phyloP scores from a whole-genome alignment of 2,329 filamentous ascomycete species.

The Penicillium sp. region DNA sequence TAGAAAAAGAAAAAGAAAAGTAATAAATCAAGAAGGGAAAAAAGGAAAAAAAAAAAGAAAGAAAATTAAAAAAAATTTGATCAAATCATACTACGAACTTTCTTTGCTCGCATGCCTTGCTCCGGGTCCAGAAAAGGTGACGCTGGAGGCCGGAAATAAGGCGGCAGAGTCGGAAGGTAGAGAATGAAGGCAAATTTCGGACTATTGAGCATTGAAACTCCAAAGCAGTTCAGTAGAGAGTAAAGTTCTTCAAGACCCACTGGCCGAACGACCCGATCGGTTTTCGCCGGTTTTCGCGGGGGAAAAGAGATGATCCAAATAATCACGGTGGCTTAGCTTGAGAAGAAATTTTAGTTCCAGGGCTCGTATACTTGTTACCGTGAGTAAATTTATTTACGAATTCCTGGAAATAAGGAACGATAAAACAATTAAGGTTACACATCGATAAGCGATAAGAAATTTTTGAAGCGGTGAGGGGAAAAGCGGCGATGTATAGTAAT shows the following conservation, averaged over 20 bases:
- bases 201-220: neutral
- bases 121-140: neutral
- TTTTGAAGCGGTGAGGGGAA: neutral
- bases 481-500: no score
- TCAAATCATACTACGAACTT: neutral
- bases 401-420: no score
- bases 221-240: neutral
- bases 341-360: neutral
- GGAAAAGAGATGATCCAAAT: conserved; percentile 21
- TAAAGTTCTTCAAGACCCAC: conserved; percentile 2
- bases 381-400: no score
- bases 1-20: neutral
- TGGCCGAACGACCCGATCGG: conserved; percentile 2
- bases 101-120: neutral
- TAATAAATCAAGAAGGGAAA: no score
- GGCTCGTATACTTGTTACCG: no score
- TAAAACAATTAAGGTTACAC: no score
- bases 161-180: no score
- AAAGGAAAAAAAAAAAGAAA: neutral
- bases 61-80: no score
- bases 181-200: no score
- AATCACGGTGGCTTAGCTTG: neutral
- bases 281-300: conserved; percentile 25
- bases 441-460: neutral
- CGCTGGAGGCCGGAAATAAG: neutral